Conservation (phyloP, 768 basidiomycete genomes). For the Amanita phalloides region DNA sequence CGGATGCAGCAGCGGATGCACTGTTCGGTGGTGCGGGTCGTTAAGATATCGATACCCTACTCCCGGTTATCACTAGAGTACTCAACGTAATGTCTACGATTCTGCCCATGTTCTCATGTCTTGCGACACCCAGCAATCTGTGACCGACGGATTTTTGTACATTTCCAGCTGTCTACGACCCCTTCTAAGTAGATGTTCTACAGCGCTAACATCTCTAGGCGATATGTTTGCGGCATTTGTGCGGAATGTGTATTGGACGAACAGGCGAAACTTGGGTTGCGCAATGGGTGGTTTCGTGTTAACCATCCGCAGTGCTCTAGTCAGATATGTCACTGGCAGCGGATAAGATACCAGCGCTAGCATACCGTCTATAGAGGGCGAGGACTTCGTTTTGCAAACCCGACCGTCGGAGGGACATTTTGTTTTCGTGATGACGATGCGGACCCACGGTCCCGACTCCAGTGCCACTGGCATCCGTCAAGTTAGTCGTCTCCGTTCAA, state of each 20-base stretch:
- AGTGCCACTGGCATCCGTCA: too few species aligned
- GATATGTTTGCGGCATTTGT: slow-evolving; percentile 49
- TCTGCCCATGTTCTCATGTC: slow-evolving; percentile 62
- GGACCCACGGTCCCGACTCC: neutral
- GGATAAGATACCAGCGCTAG: neutral
- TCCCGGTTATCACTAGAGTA: neutral
- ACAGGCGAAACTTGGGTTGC: slow-evolving; percentile 56
- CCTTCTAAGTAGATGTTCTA: slow-evolving; percentile 71
- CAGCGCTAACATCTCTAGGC: slow-evolving; percentile 52
- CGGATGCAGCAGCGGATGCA: slow-evolving; percentile 14
- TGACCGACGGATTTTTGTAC: slow-evolving; percentile 57
- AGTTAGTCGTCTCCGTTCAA: neutral
- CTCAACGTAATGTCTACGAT: slow-evolving; percentile 6
- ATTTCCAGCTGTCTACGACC: slow-evolving; percentile 57
- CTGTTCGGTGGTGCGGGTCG: slow-evolving; percentile 10
- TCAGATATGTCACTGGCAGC: neutral
- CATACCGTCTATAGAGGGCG: slow-evolving; percentile 31
- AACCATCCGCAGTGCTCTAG: slow-evolving; percentile 69
- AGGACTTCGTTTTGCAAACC: slow-evolving; percentile 46
- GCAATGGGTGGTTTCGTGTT: slow-evolving; percentile 50
- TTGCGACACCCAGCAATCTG: slow-evolving; percentile 63
- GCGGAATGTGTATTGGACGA: slow-evolving; percentile 61
- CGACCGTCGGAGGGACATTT: slow-evolving; percentile 22
- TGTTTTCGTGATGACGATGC: neutral
- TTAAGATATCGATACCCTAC: neutral